Conservation (phyloP, 768 basidiomycete genomes). For the Leccinum aurantiacum region DNA sequence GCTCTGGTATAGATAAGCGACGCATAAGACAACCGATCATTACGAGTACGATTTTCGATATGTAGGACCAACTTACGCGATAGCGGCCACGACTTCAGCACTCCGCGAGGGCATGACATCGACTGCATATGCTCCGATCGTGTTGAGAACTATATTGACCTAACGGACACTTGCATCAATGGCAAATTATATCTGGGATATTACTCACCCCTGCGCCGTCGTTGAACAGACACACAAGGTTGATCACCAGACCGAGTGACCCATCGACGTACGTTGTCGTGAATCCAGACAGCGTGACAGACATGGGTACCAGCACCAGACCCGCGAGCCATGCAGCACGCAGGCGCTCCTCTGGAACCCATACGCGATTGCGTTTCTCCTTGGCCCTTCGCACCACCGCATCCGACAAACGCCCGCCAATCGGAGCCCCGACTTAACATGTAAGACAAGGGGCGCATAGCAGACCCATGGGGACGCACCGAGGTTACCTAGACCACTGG, state of each 20-base stretch:
- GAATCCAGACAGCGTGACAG: constrained; percentile 49
- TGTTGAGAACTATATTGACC: constrained; percentile 59
- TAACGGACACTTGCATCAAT: constrained; percentile 22
- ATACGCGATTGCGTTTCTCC: constrained; percentile 48
- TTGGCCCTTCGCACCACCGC: constrained; percentile 47
- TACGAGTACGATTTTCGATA: background rate
- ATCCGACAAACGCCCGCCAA: constrained; percentile 63
- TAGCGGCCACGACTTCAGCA: constrained; percentile 61
- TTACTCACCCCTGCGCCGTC: constrained; percentile 62
- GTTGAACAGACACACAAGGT: constrained; percentile 56
- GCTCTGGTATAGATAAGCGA: constrained; percentile 11
- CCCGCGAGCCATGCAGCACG: constrained; percentile 50
- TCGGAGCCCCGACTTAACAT: constrained; percentile 53
- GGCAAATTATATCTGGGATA: background rate
- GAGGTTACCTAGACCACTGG: constrained; percentile 28
- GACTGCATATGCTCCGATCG: constrained; percentile 55
- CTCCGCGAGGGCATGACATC: constrained; percentile 61
- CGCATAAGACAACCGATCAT: background rate
- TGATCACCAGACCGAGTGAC: constrained; percentile 47
- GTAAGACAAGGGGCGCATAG: background rate
- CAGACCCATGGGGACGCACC: constrained; percentile 9
- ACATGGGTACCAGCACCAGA: constrained; percentile 52
- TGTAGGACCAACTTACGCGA: constrained; percentile 40
- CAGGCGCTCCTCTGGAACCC: constrained; percentile 71
- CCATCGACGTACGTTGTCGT: constrained; percentile 51